Percentiles rank a stretch among this genome's conserved stretches.
Evolutionary conservation across 805 yeast species (phyloP).

Genomic region (Hanseniaspora taiwanica): DNA sequence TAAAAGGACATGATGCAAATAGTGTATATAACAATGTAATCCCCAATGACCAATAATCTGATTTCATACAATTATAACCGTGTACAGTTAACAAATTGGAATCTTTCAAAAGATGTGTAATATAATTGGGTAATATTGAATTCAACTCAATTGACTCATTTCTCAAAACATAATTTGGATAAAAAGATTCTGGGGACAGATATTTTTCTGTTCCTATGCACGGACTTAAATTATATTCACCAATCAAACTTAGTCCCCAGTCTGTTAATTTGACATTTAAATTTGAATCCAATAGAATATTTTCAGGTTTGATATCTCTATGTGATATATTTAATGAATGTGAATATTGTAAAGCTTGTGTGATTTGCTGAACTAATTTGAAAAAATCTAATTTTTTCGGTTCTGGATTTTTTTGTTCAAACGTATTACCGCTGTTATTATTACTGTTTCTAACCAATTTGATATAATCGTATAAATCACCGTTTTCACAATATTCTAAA

Average conservation of each 20-base stretch:
- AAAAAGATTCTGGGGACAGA: slow-evolving; percentile 83
- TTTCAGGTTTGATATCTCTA: slow-evolving; percentile 66
- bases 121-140: slow-evolving; percentile 17
- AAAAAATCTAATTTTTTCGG: slow-evolving; percentile 17
- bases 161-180: slow-evolving; percentile 24
- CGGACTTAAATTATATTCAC: slow-evolving; percentile 19
- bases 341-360: slow-evolving; percentile 37
- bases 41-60: slow-evolving; percentile 85
- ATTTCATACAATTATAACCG: slow-evolving; percentile 56
- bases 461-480: slow-evolving; percentile 51
- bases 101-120: slow-evolving; percentile 2
- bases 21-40: slow-evolving; percentile 64
- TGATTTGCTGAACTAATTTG: slow-evolving; percentile 35
- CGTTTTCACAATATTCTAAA: slow-evolving; percentile 52
- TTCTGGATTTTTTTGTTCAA: too few relatives aligned
- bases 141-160: slow-evolving; percentile 2
- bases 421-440: slow-evolving; percentile 1
- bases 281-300: slow-evolving; percentile 37
- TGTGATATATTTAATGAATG: slow-evolving; percentile 52
- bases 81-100: not conserved
- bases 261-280: slow-evolving; percentile 53
- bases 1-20: slow-evolving; percentile 79
- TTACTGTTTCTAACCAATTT: slow-evolving; percentile 9
- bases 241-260: slow-evolving; percentile 53
- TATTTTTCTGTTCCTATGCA: slow-evolving; percentile 72